A percentile compares a stretch with the other conserved stretches of the same genome.
Conservation (phyloP, 768 basidiomycete genomes). For the Leccinum ochraceum region DNA sequence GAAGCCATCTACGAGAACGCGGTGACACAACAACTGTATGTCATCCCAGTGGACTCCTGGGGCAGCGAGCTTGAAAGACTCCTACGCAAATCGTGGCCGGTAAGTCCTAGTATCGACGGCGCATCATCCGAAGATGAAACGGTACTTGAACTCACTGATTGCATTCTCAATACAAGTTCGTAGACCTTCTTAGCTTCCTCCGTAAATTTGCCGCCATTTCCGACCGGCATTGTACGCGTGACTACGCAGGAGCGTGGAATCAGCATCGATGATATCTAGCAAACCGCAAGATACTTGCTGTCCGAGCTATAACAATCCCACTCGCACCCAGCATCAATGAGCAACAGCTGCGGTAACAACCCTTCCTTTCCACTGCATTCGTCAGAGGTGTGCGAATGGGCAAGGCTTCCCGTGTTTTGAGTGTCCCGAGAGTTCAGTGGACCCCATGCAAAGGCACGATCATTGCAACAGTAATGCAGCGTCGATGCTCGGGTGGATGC, state of each 20-base stretch:
- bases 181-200: conserved; percentile 81
- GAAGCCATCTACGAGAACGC: conserved; percentile 79
- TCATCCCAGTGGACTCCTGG: conserved; percentile 91
- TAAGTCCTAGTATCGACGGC: not conserved
- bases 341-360: conserved; percentile 67
- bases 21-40: conserved; percentile 83
- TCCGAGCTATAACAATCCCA: conserved; percentile 70
- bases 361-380: conserved; percentile 21
- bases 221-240: conserved; percentile 88
- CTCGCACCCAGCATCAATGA: conserved; percentile 96
- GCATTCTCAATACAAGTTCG: conserved; percentile 88
- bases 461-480: conserved; percentile 94
- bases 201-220: conserved; percentile 90
- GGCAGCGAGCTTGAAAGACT: conserved; percentile 65
- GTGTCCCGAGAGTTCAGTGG: conserved; percentile 61
- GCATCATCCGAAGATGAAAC: not conserved
- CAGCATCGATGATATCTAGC: not conserved
- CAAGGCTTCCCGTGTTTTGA: conserved; percentile 50
- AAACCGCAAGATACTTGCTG: conserved; percentile 38
- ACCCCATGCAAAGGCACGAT: conserved; percentile 84
- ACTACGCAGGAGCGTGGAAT: conserved; percentile 45
- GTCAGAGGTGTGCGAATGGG: conserved; percentile 35
- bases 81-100: conserved; percentile 41
- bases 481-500: conserved; percentile 85
- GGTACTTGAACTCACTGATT: conserved; percentile 50